Base-by-base conservation (phyloP, 352 stramenopile species). In the Globisporangium viniferum region DNA sequence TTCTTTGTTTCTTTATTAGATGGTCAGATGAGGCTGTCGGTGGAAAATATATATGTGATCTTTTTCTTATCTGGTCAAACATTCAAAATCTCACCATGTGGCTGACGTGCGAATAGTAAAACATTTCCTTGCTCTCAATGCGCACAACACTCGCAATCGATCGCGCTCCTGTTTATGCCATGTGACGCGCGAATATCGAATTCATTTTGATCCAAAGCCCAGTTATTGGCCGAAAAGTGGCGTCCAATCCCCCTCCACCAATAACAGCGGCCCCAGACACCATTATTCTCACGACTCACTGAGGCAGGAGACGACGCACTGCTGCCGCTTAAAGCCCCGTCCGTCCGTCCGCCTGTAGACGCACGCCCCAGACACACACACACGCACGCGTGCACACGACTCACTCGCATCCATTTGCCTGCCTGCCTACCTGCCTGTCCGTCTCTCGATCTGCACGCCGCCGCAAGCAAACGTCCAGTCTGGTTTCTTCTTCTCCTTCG, bases 201-300 rank as follows among this genome's bases (percentile, higher is more conserved):
- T 54, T 35, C 8, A 61, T 31, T 31, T 44, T 20, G 29, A 56
- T 55, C 22, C 59, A 60, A 51, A 68, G 53, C 62, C 29, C 49
- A 10, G 7, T 12, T 58, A 83, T 79, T 82, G 75, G 75, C 46
- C 24, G 56, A 78, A 80, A 82, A 53, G 27, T 51, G 33, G 6
- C 54, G 33, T 76, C 33, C 22, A 59, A 55, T 62, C 73, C 68
- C 44, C 68, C 41, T 70, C 76, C 76, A 82, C 71, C 76, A 76
- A 82, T 79, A 78, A 69, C 58, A 62, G 24, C 33, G 44, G 44
- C 44, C 6, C 18, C 44, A 51, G 44, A 49, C 41, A 5, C 49
- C 54, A 41, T 39, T 10, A 41, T 60, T 60, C 55, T 60, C 55
- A 59, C 33, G 33, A 36, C 53, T 59, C 29, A 39, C 56, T 3